Evolutionary conservation across 2,329 filamentous ascomycete species (phyloP).

Genomic region (Camillea tinctor): DNA sequence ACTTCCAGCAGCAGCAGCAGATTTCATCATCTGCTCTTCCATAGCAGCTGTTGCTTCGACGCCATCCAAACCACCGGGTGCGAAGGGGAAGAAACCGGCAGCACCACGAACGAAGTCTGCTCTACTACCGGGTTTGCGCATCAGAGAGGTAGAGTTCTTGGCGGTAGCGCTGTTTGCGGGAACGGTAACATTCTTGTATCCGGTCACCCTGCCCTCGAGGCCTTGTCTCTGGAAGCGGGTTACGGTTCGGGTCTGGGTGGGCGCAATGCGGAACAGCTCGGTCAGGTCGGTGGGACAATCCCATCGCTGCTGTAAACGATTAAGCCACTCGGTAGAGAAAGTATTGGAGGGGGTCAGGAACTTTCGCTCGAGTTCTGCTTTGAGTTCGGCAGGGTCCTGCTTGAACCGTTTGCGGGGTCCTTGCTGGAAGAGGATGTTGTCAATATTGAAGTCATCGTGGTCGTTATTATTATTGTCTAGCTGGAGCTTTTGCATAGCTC

Average conservation of each 20-base stretch:
- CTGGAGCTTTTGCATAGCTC: conserved; percentile 51
- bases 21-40: conserved; percentile 70
- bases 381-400: conserved; percentile 62
- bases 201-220: conserved; percentile 86
- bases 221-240: conserved; percentile 90
- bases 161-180: conserved; percentile 85
- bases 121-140: conserved; percentile 79
- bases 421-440: conserved; percentile 54
- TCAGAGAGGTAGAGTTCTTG: conserved; percentile 89
- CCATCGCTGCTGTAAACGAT: conserved; percentile 86
- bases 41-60: conserved; percentile 82
- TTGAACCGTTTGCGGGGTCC: conserved; percentile 42
- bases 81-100: conserved; percentile 91
- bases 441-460: conserved; percentile 45
- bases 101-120: conserved; percentile 92
- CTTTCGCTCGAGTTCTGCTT: conserved; percentile 68
- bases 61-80: conserved; percentile 82
- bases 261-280: conserved; percentile 82
- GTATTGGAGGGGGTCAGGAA: conserved; percentile 76
- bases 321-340: conserved; percentile 85
- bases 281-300: conserved; percentile 76
- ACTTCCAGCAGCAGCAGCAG: conserved; percentile 40
- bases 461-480: conserved; percentile 37
- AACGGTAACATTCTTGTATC: conserved; percentile 91
- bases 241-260: conserved; percentile 91